Evolutionary conservation across 768 basidiomycete species (phyloP), one percentile per base, ranked within the genome.

Genomic region (Crepidotus variabilis): DNA sequence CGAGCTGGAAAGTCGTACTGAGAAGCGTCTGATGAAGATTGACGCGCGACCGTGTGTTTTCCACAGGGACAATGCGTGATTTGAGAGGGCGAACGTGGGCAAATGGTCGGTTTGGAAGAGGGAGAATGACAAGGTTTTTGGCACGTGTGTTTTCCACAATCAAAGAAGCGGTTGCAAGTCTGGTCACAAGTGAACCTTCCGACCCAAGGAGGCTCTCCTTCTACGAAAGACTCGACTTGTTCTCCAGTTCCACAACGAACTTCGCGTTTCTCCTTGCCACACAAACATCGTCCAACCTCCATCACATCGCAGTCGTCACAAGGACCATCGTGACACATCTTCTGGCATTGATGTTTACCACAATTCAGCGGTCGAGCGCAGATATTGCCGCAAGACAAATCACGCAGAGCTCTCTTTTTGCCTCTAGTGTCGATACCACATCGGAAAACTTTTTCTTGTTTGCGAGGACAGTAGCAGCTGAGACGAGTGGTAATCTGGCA

Each of bases 1-100:
- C 79, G 86, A 24, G 74, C 66, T 8, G 74, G 74, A 57, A 79
- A 76, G 6, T 70, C 63, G 60, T 69, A 69, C 13, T 68, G 64
- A 16, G 64, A 58, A 10, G 58, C 50, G 62, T 62, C 64, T 35
- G 61, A 60, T 11, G 68, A 61, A 0, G 69, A 66, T 4, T 70
- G 21, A 2, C 75, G 72, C 3, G 76, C 68, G 56, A 88, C 82
- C 2, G 74, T 68, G 47, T 75, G 78, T 52, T 84, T 82, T 11
- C 92, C 93, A 60, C 97, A 99, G 0, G 94, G 91, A 65, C 96
- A 98, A 24, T 82, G 82, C 0, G 78, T 79, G 28, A 95, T 74
- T 11, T 77, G 65, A 0, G 75, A 71, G 0, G 94, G 94, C 0
- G 91, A 88, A 23, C 77, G 76, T 1, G 94, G 94, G 65, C 94